These are phyloP conservation scores for Symbiodinium natans DNA, from an alignment of 73 alveolate genomes.

Conservation along the genomic window DNA sequence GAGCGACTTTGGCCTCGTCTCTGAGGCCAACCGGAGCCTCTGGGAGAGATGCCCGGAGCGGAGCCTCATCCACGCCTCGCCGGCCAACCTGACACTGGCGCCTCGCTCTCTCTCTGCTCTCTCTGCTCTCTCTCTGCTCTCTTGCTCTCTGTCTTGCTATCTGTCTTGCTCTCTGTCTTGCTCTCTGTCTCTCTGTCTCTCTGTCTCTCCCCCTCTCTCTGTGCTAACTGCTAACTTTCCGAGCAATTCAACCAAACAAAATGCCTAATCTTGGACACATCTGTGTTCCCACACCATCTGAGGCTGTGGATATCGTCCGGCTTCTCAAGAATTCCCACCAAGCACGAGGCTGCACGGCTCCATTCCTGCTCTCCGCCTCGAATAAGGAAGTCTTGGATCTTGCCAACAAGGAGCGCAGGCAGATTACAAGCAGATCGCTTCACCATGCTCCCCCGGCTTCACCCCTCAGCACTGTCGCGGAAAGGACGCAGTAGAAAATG, in stretches of 20 bases:
- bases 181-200: too few species aligned
- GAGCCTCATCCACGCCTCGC: neutral
- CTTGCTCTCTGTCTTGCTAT: too few species aligned
- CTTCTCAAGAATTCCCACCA: neutral
- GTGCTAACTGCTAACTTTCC: too few species aligned
- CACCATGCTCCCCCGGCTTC: too few species aligned
- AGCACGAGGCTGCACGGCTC: neutral
- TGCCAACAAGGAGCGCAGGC: neutral
- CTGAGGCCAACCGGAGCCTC: neutral
- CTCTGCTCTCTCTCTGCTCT: too few species aligned
- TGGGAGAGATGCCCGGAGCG: neutral
- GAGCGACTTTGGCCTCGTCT: neutral
- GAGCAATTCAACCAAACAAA: too few species aligned
- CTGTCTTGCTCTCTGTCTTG: too few species aligned
- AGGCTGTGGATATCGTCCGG: slow-evolving; percentile 4
- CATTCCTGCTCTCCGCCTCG: neutral
- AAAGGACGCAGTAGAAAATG: too few species aligned
- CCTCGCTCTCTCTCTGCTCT: neutral
- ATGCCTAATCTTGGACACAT: neutral
- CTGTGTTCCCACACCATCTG: too few species aligned
- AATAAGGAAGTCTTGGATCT: neutral
- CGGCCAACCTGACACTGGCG: neutral
- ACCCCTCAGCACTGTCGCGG: too few species aligned
- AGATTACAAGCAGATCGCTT: too few species aligned
- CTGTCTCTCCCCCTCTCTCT: too few species aligned